These are phyloP conservation scores for Trichosporon coremiiforme DNA, from an alignment of 1,284 basidiomycete genomes.

Conservation along the genomic window DNA sequence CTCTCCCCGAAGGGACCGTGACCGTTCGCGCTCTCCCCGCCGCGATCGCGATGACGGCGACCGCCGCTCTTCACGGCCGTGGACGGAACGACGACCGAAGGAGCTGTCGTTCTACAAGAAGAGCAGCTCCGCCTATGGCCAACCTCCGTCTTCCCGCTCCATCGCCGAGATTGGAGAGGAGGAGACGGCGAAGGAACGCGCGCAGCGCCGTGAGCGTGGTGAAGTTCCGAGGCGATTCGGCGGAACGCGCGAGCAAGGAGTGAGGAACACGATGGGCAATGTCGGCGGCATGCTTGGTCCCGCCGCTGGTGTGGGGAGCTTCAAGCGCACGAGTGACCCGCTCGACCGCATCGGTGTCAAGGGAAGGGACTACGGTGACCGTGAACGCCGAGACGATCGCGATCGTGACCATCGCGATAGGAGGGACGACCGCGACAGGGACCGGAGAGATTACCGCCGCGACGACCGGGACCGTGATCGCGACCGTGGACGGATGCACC, in stretches of 20 bases:
- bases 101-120: slow-evolving; percentile 58
- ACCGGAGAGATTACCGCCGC: slow-evolving; percentile 23
- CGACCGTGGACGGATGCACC: slow-evolving; percentile 21
- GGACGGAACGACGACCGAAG: slow-evolving; percentile 39
- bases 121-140: slow-evolving; percentile 29
- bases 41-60: slow-evolving; percentile 21
- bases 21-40: neutral
- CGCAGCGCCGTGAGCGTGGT: slow-evolving; percentile 45
- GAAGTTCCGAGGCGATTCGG: slow-evolving; percentile 51
- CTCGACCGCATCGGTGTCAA: slow-evolving; percentile 43
- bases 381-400: slow-evolving; percentile 27
- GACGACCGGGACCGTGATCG: slow-evolving; percentile 26
- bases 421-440: slow-evolving; percentile 22
- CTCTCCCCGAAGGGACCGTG: slow-evolving; percentile 24
- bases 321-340: slow-evolving; percentile 44
- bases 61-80: slow-evolving; percentile 19
- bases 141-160: neutral
- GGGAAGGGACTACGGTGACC: slow-evolving; percentile 24
- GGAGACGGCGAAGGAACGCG: slow-evolving; percentile 46
- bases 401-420: slow-evolving; percentile 28
- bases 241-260: slow-evolving; percentile 51
- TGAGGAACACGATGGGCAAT: slow-evolving; percentile 52
- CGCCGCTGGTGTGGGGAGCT: slow-evolving; percentile 40
- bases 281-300: slow-evolving; percentile 28
- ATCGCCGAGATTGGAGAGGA: slow-evolving; percentile 28